Conservation (phyloP, 495 filamentous ascomycete genomes). For the Talaromyces proteolyticus region DNA sequence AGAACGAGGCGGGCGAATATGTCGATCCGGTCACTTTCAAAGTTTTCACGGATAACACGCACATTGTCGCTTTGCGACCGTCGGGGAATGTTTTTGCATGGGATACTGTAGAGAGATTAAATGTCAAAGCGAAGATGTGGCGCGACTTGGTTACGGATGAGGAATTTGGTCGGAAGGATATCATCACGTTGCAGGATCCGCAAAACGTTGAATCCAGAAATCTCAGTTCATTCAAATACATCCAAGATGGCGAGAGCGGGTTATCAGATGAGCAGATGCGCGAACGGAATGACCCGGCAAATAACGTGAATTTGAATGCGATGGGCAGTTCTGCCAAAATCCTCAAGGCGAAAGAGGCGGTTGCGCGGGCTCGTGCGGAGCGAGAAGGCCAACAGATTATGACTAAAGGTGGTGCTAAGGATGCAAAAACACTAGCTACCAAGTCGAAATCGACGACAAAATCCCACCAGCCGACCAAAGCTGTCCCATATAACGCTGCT, state of each 20-base stretch:
- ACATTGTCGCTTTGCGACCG: slow-evolving; percentile 83
- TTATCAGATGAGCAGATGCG: slow-evolving; percentile 56
- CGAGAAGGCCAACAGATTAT: slow-evolving; percentile 32
- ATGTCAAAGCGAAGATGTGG: slow-evolving; percentile 98
- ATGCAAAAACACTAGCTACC: slow-evolving; percentile 11
- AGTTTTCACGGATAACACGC: slow-evolving; percentile 94
- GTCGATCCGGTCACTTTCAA: slow-evolving; percentile 97
- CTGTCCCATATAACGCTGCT: slow-evolving; percentile 76
- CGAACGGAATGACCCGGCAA: slow-evolving; percentile 48
- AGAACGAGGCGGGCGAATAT: slow-evolving; percentile 89
- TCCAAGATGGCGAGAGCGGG: slow-evolving; percentile 73
- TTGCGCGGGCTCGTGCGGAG: slow-evolving; percentile 71
- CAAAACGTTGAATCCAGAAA: slow-evolving; percentile 83
- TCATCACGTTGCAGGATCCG: slow-evolving; percentile 95
- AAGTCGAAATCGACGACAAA: slow-evolving; percentile 17
- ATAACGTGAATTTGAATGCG: slow-evolving; percentile 68
- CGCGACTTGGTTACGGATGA: slow-evolving; percentile 80
- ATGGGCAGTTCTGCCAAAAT: slow-evolving; percentile 83
- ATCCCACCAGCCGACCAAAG: slow-evolving; percentile 23
- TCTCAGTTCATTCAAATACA: slow-evolving; percentile 81
- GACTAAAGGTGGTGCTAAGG: slow-evolving; percentile 25
- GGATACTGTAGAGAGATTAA: slow-evolving; percentile 91
- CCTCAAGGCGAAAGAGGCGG: slow-evolving; percentile 84
- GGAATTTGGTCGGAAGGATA: slow-evolving; percentile 85
- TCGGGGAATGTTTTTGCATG: slow-evolving; percentile 93